Evolutionary conservation across 805 yeast genomes (phyloP).

Genomic region (Yamadazyma scolyti): DNA sequence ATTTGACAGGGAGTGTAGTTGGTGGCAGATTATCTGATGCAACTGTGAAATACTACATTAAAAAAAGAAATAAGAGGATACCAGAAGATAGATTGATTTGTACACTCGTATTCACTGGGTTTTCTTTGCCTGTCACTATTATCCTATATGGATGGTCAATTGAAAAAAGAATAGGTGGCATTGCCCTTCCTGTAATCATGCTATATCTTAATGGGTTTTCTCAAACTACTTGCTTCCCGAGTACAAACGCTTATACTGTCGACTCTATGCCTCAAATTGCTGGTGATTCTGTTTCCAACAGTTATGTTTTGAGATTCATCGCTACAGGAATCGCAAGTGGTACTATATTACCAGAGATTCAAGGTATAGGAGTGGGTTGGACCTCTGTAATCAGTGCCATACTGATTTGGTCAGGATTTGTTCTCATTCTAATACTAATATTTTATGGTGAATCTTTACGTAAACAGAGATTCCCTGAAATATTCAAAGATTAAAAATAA

Average conservation of each 20-base stretch:
- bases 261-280: constrained; percentile 49
- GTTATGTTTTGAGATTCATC: constrained; percentile 44
- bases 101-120: constrained; percentile 26
- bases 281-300: constrained; percentile 51
- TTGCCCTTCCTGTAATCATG: constrained; percentile 47
- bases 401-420: constrained; percentile 34
- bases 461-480: too few species aligned
- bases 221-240: constrained; percentile 48
- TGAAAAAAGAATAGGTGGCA: constrained; percentile 47
- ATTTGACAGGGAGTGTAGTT: constrained; percentile 41
- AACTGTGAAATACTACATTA: constrained; percentile 39
- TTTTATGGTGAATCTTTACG: too few species aligned
- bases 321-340: constrained; percentile 49
- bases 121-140: constrained; percentile 39
- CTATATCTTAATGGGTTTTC: constrained; percentile 46
- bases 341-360: constrained; percentile 39
- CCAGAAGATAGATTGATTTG: constrained; percentile 46
- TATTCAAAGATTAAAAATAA: too few species aligned
- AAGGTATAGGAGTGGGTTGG: constrained; percentile 54
- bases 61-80: constrained; percentile 36
- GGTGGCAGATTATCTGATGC: constrained; percentile 52
- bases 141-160: constrained; percentile 52
- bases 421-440: too few species aligned
- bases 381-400: constrained; percentile 44
- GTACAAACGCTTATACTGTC: constrained; percentile 51